phyloP scores from a whole-genome alignment of 2,329 filamentous ascomycete genomes.

The Penicillium aurantiogriseum region DNA sequence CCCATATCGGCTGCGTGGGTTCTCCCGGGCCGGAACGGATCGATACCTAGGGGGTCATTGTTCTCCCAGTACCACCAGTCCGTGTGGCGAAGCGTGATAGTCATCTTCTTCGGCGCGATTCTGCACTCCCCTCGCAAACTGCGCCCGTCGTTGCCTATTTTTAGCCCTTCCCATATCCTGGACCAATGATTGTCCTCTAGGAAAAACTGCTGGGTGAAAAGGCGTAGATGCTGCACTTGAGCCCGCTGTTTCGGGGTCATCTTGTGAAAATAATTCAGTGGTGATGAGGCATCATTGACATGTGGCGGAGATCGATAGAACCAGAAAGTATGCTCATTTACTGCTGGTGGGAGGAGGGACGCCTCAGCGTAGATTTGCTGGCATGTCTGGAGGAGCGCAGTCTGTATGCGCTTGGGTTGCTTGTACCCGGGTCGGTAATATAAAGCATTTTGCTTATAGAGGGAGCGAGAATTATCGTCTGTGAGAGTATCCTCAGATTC shows the following conservation, averaged over 20 bases:
- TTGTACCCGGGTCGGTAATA: conserved; percentile 35
- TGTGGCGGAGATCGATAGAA: conserved; percentile 23
- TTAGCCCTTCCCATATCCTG: not conserved
- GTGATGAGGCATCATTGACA: conserved; percentile 13
- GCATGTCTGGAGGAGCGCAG: conserved; percentile 39
- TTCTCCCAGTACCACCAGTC: conserved; percentile 34
- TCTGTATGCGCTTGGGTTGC: conserved; percentile 29
- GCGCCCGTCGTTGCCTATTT: not conserved
- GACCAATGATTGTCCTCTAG: conserved; percentile 9
- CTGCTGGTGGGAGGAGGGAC: conserved; percentile 32
- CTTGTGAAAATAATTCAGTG: conserved; percentile 16
- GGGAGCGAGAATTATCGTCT: not conserved
- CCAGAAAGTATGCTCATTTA: conserved; percentile 34
- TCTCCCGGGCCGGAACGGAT: conserved; percentile 24
- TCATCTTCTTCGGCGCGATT: conserved; percentile 19
- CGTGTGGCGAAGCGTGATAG: conserved; percentile 28
- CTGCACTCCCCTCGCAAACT: conserved; percentile 15
- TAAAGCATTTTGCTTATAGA: conserved; percentile 23
- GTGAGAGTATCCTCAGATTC: not conserved
- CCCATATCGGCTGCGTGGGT: not conserved
- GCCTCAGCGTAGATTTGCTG: conserved; percentile 41
- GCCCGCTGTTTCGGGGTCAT: conserved; percentile 23
- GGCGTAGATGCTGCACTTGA: conserved; percentile 21
- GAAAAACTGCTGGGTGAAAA: conserved; percentile 30
- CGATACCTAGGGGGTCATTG: conserved; percentile 26